Base-by-base conservation (phyloP, 2,329 filamentous ascomycete genomes). In the Cercospora sp. region DNA sequence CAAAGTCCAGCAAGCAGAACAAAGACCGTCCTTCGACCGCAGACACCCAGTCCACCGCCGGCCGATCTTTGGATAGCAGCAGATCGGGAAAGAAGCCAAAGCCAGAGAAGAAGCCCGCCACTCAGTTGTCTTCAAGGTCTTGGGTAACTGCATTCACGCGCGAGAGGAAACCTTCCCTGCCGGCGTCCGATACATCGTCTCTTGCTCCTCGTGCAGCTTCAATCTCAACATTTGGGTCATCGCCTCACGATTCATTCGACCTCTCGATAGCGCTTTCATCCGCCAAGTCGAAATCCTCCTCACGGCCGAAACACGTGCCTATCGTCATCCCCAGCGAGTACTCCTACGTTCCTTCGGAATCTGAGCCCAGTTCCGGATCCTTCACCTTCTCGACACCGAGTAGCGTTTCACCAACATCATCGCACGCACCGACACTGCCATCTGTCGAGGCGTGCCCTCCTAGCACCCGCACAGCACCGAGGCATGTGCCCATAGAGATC, bases 401-500 rank as follows among this genome's bases (percentile, higher is more conserved):
- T 45, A 68, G 57, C 64, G 45, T 36, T 28, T 70, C 71, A 26
- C 68, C 71, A 45, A 40, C 63, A 18, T 68, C 60, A 20, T 60
- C 63, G 18, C 60, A 64, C 42, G 55, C 58, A 23, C 59, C 30
- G 9, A 62, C 61, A 8, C 60, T 59, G 7, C 16, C 60, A 42
- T 66, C 64, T 31, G 58, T 57, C 60, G 66, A 68, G 57, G 57
- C 60, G 36, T 66, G 63, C 33, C 71, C 60, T 57, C 48, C 67
- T 28, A 69, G 68, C 58, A 58, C 64, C 60, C 71, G 68, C 30
- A 66, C 67, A 16, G 69, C 69, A 58, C 72, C 76, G 53, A 78
- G 82, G 78, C 81, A 84, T 84, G 82, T 84, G 67, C 81, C 83
- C 77, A 83, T 84, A 73, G 75, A 82, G 68, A 83, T 84, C 70